Evolutionary conservation across 306 rosid species (phyloP).

Genomic region (Coriaria nepalensis): DNA sequence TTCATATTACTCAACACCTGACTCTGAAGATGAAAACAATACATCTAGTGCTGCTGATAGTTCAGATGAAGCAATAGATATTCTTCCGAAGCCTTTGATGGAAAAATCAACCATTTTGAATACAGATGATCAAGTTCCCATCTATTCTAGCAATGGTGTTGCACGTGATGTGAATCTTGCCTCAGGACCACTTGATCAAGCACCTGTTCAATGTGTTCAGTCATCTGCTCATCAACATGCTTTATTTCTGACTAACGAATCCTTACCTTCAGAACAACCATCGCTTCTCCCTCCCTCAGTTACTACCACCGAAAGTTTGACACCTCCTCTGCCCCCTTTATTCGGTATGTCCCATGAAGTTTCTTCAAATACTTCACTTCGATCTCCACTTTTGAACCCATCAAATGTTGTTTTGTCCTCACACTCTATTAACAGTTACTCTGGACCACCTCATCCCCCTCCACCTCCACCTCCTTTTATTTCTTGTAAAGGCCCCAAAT

Average conservation of each 20-base stretch:
- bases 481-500: conserved; percentile 3
- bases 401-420: neutral
- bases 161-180: conserved; percentile 20
- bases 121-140: conserved; percentile 26
- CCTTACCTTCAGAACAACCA: conserved; percentile 8
- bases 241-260: conserved; percentile 17
- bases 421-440: conserved; percentile 3
- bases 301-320: no score
- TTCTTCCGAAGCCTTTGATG: conserved; percentile 33
- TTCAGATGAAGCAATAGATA: conserved; percentile 81
- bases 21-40: conserved; percentile 87
- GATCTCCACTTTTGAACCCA: conserved; percentile 3
- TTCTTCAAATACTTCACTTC: conserved; percentile 1
- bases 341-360: no score
- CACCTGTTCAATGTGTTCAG: conserved; percentile 13
- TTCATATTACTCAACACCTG: conserved; percentile 70
- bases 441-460: conserved; percentile 6
- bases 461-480: conserved; percentile 8
- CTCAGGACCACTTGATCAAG: conserved; percentile 28
- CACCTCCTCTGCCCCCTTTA: conserved; percentile 7
- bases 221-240: conserved; percentile 20
- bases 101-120: conserved; percentile 35
- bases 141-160: conserved; percentile 32
- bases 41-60: conserved; percentile 89
- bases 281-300: no score